These are phyloP conservation scores for Centrapalus pauciflorus DNA, from an alignment of 129 eudicot species.

Conservation along the genomic window DNA sequence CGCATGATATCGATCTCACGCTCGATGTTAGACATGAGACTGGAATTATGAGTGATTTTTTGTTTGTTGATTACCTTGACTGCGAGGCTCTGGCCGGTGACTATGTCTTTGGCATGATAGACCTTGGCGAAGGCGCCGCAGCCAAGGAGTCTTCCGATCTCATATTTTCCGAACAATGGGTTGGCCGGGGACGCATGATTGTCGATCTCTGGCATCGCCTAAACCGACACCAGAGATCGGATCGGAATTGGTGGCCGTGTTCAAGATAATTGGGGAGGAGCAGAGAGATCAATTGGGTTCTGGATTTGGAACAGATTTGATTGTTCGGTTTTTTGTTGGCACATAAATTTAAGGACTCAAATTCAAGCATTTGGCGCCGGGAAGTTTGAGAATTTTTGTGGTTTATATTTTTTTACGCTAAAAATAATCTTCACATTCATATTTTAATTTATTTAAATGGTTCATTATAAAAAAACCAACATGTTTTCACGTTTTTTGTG, in stretches of 20 bases:
- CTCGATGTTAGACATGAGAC: slow-evolving; percentile 45
- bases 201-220: slow-evolving; percentile 40
- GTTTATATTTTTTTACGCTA: background rate
- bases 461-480: too few relatives aligned
- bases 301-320: slow-evolving; percentile 9
- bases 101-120: slow-evolving; percentile 53
- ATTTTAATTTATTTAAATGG: too few relatives aligned
- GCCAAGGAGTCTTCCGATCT: slow-evolving; percentile 67
- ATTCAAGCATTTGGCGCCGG: slow-evolving; percentile 18
- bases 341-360: slow-evolving; percentile 5
- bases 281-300: background rate
- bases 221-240: slow-evolving; percentile 40
- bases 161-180: slow-evolving; percentile 63
- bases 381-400: slow-evolving; percentile 19
- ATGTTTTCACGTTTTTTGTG: too few relatives aligned
- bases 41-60: slow-evolving; percentile 22
- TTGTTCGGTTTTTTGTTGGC: slow-evolving; percentile 6
- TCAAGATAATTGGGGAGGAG: slow-evolving; percentile 12
- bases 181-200: slow-evolving; percentile 25
- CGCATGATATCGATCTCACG: slow-evolving; percentile 71
- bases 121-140: slow-evolving; percentile 86
- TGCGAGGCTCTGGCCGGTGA: slow-evolving; percentile 74
- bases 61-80: slow-evolving; percentile 61
- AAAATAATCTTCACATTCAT: too few relatives aligned
- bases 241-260: slow-evolving; percentile 10